A percentile compares a stretch with the other conserved stretches of the same genome.
These are phyloP conservation scores for Tolypocladium guangdongense DNA, from an alignment of 2,329 filamentous ascomycete species.

Conservation along the genomic window DNA sequence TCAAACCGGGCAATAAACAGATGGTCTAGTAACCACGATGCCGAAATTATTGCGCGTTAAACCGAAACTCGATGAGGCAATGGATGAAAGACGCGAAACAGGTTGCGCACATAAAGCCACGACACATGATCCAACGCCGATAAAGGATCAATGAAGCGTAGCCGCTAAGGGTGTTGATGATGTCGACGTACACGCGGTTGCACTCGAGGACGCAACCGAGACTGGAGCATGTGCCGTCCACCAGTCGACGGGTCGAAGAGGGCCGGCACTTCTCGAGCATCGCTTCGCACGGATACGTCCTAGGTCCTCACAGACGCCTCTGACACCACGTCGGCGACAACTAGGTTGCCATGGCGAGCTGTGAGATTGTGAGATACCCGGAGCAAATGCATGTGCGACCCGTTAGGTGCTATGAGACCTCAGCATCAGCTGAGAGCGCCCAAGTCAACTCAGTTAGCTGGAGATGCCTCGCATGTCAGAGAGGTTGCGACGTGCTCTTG, in stretches of 20 bases:
- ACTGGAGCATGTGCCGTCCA: not conserved
- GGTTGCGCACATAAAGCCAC: not conserved
- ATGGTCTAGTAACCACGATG: not conserved
- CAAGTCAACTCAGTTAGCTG: constrained; percentile 15
- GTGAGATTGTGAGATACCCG: not conserved
- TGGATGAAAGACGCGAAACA: not conserved
- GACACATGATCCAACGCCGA: not conserved
- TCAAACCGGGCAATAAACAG: not conserved
- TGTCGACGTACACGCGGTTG: not conserved
- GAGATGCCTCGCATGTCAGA: constrained; percentile 27
- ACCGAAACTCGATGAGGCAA: not conserved
- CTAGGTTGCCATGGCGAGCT: not conserved
- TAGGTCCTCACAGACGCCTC: not conserved
- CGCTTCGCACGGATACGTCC: not conserved
- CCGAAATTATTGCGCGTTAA: not conserved
- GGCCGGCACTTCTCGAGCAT: not conserved
- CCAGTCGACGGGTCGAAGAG: not conserved
- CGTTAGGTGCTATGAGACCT: constrained; percentile 15
- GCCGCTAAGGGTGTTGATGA: not conserved
- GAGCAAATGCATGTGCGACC: not conserved
- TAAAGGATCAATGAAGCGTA: not conserved
- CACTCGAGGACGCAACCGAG: not conserved
- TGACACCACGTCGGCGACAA: not conserved
- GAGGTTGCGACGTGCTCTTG: constrained; percentile 36
- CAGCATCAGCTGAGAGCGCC: constrained; percentile 14